Conservation (phyloP, 805 yeast species). For the Cyberlindnera saturnus region DNA sequence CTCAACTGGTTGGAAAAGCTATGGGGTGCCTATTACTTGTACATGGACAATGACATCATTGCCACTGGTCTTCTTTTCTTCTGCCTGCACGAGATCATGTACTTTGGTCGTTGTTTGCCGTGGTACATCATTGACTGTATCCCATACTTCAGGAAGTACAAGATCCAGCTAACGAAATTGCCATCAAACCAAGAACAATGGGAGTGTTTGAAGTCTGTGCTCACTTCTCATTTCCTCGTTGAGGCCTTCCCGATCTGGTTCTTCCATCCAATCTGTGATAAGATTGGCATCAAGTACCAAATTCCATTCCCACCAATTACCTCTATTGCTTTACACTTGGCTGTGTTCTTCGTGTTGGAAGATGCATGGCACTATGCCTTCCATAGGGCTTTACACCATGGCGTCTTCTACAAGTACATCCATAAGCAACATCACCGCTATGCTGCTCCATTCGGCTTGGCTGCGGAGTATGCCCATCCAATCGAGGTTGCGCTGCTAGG, state of each 20-base stretch:
- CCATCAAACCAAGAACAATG: slow-evolving; percentile 83
- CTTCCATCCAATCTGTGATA: slow-evolving; percentile 87
- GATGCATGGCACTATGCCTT: slow-evolving; percentile 97
- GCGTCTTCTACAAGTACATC: slow-evolving; percentile 82
- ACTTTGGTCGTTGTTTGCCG: slow-evolving; percentile 88
- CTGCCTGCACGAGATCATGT: slow-evolving; percentile 76
- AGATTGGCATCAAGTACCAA: slow-evolving; percentile 65
- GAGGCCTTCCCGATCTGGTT: slow-evolving; percentile 97
- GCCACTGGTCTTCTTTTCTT: slow-evolving; percentile 91
- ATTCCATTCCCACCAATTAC: slow-evolving; percentile 79
- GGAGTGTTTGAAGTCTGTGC: slow-evolving; percentile 84
- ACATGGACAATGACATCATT: slow-evolving; percentile 77
- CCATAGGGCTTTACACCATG: slow-evolving; percentile 86
- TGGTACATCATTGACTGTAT: slow-evolving; percentile 85
- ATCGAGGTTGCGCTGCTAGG: slow-evolving; percentile 87
- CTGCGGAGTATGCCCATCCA: slow-evolving; percentile 99
- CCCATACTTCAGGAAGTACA: slow-evolving; percentile 80
- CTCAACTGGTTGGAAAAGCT: slow-evolving; percentile 2
- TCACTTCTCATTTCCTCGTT: slow-evolving; percentile 81
- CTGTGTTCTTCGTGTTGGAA: slow-evolving; percentile 76
- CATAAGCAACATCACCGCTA: slow-evolving; percentile 98
- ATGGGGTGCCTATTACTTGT: slow-evolving; percentile 89
- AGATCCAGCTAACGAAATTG: slow-evolving; percentile 80
- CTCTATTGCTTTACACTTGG: slow-evolving; percentile 60
- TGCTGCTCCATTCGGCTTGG: slow-evolving; percentile 95